Conservation (phyloP, 441 rosid genomes). For the Macaranga tanarius region DNA sequence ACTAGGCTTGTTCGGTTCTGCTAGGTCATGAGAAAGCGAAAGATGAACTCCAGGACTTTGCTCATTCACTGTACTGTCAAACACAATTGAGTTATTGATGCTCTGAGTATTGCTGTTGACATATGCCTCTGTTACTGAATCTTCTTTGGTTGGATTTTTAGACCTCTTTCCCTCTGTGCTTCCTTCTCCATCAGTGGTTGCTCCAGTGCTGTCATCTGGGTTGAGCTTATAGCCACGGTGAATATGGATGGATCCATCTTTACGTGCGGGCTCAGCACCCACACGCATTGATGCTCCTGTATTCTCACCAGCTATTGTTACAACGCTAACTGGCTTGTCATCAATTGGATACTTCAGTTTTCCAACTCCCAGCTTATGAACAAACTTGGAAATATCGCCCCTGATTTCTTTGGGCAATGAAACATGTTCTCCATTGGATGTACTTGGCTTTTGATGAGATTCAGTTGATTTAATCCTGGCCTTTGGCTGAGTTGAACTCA, state of each 20-base stretch:
- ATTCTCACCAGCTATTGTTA: conserved; percentile 82
- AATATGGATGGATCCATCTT: conserved; percentile 53
- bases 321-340: conserved; percentile 44
- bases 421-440: conserved; percentile 31
- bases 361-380: conserved; percentile 49
- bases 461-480: conserved; percentile 24
- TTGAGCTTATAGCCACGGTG: conserved; percentile 58
- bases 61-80: conserved; percentile 54
- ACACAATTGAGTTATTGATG: conserved; percentile 64
- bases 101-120: conserved; percentile 69
- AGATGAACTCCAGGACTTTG: conserved; percentile 71
- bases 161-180: conserved; percentile 25
- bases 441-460: conserved; percentile 33
- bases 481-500: conserved; percentile 35
- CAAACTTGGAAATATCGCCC: conserved; percentile 60
- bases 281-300: conserved; percentile 74
- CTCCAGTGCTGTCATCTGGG: conserved; percentile 56
- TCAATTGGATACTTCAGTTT: conserved; percentile 35
- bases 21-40: conserved; percentile 25
- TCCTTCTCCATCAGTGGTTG: conserved; percentile 61
- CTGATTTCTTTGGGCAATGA: conserved; percentile 53
- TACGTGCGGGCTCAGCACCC: conserved; percentile 45
- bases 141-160: conserved; percentile 34
- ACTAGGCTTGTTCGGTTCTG: conserved; percentile 29
- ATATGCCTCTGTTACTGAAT: conserved; percentile 40